Conservation (phyloP, 139 green algal species). For the Chlorella sp. region DNA sequence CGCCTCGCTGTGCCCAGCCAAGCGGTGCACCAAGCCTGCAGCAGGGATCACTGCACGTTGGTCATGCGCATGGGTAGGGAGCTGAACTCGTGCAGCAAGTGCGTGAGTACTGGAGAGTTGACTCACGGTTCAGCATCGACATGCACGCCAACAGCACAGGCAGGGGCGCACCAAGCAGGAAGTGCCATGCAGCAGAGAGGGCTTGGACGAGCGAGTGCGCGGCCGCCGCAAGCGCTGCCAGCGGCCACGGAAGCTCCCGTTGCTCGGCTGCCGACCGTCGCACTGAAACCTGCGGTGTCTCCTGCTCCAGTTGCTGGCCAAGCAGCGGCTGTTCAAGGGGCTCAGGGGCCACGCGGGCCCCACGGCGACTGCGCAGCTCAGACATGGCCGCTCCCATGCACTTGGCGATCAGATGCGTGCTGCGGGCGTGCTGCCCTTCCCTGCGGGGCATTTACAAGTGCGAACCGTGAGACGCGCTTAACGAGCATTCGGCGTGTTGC, state of each 20-base stretch:
- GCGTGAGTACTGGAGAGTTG: neutral
- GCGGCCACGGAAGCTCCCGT: neutral
- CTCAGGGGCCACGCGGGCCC: neutral
- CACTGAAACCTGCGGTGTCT: neutral
- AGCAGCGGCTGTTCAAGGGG: neutral
- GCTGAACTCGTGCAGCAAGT: neutral
- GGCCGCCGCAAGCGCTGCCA: neutral
- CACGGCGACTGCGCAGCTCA: neutral
- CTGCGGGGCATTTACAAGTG: neutral
- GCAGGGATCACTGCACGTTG: neutral
- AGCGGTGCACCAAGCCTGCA: conserved; percentile 1
- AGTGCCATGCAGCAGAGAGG: neutral
- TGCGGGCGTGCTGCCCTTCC: neutral
- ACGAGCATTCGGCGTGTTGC: too few species aligned
- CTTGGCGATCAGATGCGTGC: neutral
- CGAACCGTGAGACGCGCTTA: too few species aligned
- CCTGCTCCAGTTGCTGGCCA: neutral
- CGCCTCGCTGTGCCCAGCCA: neutral
- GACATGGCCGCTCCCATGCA: neutral
- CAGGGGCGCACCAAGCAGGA: neutral
- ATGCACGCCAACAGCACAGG: neutral
- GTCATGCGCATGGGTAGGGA: neutral
- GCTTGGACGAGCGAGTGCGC: neutral
- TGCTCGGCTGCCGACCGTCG: neutral
- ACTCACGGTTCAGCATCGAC: neutral